These are phyloP conservation scores for Vicia sativa DNA, from an alignment of 306 rosid species.

Conservation along the genomic window DNA sequence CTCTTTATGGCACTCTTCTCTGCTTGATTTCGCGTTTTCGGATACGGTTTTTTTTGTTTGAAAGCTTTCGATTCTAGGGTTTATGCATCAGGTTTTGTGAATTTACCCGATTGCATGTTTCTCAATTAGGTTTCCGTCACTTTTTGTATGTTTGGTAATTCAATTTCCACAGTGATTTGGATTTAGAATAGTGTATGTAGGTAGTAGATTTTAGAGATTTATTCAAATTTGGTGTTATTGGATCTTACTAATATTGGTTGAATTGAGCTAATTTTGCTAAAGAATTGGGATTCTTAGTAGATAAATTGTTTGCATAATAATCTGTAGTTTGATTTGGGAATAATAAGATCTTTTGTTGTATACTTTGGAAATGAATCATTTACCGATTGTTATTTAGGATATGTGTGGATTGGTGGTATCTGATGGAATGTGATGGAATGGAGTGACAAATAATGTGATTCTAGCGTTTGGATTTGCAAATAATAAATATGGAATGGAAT, in stretches of 20 bases:
- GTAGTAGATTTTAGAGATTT: neutral
- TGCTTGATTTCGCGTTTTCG: slow-evolving; percentile 21
- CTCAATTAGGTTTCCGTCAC: neutral
- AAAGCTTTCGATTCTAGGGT: slow-evolving; percentile 9
- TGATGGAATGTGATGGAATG: too few species aligned
- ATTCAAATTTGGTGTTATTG: slow-evolving; percentile 29
- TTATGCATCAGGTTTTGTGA: neutral
- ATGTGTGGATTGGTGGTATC: too few species aligned
- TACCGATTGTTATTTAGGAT: neutral
- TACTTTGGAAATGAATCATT: slow-evolving; percentile 20
- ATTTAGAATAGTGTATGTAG: too few species aligned
- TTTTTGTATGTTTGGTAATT: too few species aligned
- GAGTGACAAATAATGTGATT: too few species aligned
- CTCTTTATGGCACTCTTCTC: neutral
- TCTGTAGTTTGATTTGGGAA: slow-evolving; percentile 20
- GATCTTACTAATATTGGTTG: neutral
- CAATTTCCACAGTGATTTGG: slow-evolving; percentile 15
- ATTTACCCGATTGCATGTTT: slow-evolving; percentile 20
- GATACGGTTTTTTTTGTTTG: neutral
- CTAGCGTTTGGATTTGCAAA: too few species aligned
- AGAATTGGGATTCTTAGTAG: neutral
- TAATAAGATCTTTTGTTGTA: slow-evolving; percentile 6
- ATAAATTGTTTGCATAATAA: neutral
- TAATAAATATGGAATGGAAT: too few species aligned
- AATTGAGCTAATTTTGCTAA: slow-evolving; percentile 15